Evolutionary conservation across 371 early-diverging fungal genomes (phyloP).

Genomic region (Sporodiniella umbellata): DNA sequence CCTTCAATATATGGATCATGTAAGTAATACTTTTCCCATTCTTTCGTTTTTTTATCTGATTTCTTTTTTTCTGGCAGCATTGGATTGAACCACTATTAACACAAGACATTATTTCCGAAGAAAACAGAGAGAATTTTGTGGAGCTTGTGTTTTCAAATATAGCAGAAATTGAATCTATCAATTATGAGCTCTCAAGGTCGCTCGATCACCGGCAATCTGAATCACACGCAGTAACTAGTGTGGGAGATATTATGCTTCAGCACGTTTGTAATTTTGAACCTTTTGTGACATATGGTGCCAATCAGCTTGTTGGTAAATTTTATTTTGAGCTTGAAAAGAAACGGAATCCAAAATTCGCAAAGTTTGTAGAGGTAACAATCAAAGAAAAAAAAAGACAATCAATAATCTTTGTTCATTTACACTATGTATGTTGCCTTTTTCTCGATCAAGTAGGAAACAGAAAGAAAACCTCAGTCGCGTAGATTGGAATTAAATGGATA

Average conservation of each 20-base stretch:
- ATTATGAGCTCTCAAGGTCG: conserved; percentile 62
- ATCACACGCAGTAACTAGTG: conserved; percentile 58
- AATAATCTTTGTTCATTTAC: not conserved
- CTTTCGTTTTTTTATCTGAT: not conserved
- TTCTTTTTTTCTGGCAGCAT: conserved; percentile 27
- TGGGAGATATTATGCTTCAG: conserved; percentile 81
- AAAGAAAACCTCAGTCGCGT: conserved; percentile 73
- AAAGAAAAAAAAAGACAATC: not conserved
- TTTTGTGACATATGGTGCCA: conserved; percentile 84
- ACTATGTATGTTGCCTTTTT: too few relatives aligned
- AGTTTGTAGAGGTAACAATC: conserved; percentile 66
- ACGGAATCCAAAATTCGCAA: conserved; percentile 60
- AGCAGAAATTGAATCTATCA: conserved; percentile 67
- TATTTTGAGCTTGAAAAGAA: conserved; percentile 75
- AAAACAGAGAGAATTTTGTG: conserved; percentile 65
- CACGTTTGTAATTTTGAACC: conserved; percentile 70
- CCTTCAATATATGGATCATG: conserved; percentile 13
- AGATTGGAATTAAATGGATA: conserved; percentile 78
- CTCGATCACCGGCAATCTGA: conserved; percentile 71
- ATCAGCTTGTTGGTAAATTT: conserved; percentile 79
- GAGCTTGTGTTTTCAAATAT: conserved; percentile 82
- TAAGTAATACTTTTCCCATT: not conserved
- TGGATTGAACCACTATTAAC: conserved; percentile 75
- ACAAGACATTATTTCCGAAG: conserved; percentile 61
- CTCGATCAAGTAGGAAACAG: conserved; percentile 68